Evolutionary conservation across 495 filamentous ascomycete species (phyloP).

Genomic region (Evansstolkia leycettana): DNA sequence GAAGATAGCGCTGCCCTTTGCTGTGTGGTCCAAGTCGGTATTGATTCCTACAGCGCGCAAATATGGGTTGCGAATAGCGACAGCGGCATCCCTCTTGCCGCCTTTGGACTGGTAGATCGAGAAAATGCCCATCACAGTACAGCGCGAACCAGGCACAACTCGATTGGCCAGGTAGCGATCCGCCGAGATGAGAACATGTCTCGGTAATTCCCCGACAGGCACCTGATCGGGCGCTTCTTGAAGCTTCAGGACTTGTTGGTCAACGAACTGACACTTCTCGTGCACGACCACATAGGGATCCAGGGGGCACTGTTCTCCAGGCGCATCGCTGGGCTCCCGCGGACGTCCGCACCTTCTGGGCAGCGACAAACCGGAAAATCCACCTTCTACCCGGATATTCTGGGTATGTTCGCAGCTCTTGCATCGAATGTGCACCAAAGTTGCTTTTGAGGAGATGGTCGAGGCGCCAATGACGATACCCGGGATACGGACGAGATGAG

Average conservation of each 20-base stretch:
- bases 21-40: slow-evolving; percentile 78
- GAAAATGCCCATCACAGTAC: slow-evolving; percentile 94
- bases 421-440: slow-evolving; percentile 75
- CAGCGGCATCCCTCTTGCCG: slow-evolving; percentile 71
- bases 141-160: slow-evolving; percentile 89
- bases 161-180: slow-evolving; percentile 94
- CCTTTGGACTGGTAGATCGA: slow-evolving; percentile 92
- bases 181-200: slow-evolving; percentile 88
- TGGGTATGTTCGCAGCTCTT: slow-evolving; percentile 70
- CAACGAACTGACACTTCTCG: slow-evolving; percentile 89
- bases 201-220: slow-evolving; percentile 89
- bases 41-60: slow-evolving; percentile 89
- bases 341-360: slow-evolving; percentile 63
- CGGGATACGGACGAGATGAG: slow-evolving; percentile 87
- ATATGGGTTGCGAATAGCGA: slow-evolving; percentile 93
- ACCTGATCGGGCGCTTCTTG: slow-evolving; percentile 98
- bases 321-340: slow-evolving; percentile 42
- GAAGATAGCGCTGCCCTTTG: slow-evolving; percentile 75
- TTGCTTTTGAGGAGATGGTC: slow-evolving; percentile 92
- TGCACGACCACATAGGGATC: slow-evolving; percentile 95
- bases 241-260: slow-evolving; percentile 95
- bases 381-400: slow-evolving; percentile 60
- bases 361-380: slow-evolving; percentile 75
- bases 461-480: slow-evolving; percentile 98
- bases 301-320: slow-evolving; percentile 64